Conservation (phyloP, 257 asterid genomes). For the Plantago major region DNA sequence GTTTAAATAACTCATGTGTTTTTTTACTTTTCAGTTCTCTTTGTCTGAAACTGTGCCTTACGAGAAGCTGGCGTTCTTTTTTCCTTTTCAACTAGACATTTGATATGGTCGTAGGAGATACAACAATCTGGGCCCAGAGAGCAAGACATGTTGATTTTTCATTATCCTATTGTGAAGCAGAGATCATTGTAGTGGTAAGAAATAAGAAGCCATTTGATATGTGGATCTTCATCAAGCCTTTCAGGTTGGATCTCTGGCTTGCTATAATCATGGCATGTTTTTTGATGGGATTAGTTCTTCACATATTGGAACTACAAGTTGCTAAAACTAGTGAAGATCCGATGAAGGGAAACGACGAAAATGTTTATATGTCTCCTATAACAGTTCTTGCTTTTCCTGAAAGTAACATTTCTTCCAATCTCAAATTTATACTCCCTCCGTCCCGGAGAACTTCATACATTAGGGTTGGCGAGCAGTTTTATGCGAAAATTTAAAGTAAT, state of each 20-base stretch:
- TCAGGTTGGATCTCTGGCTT: slow-evolving; percentile 50
- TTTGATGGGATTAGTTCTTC: slow-evolving; percentile 28
- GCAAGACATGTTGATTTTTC: slow-evolving; percentile 37
- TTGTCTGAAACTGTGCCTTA: background rate
- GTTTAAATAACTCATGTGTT: background rate
- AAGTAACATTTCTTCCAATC: slow-evolving; percentile 22
- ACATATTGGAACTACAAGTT: slow-evolving; percentile 27
- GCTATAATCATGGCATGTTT: slow-evolving; percentile 27
- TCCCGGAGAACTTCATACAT: too few relatives aligned
- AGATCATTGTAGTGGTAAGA: slow-evolving; percentile 40
- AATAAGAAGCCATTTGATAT: slow-evolving; percentile 37
- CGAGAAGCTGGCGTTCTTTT: background rate
- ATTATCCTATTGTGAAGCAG: slow-evolving; percentile 51
- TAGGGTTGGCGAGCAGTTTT: too few relatives aligned
- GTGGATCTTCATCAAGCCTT: slow-evolving; percentile 47
- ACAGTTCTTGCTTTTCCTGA: slow-evolving; percentile 55
- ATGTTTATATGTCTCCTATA: slow-evolving; percentile 39
- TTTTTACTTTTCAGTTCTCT: background rate
- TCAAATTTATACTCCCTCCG: too few relatives aligned
- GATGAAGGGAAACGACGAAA: slow-evolving; percentile 14
- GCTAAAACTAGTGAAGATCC: slow-evolving; percentile 14
- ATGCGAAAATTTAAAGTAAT: too few relatives aligned
- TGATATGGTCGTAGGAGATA: slow-evolving; percentile 60
- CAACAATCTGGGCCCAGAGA: slow-evolving; percentile 49
- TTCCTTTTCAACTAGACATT: background rate